A percentile compares a stretch with the other conserved stretches of the same genome.
Conservation (phyloP, 2,329 filamentous ascomycete genomes). For the Colletotrichum sp. region DNA sequence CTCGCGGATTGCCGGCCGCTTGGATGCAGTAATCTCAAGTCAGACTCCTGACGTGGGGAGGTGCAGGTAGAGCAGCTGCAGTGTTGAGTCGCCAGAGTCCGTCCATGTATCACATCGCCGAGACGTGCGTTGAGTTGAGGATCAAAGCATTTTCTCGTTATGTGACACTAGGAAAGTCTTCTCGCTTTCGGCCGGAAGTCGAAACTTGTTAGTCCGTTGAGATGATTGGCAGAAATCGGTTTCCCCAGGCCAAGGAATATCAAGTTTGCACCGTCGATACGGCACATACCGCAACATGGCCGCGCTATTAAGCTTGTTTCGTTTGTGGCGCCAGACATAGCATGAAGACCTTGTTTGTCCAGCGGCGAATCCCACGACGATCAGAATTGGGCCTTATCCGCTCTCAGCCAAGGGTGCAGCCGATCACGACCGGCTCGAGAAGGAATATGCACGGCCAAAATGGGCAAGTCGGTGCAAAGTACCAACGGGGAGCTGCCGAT, state of each 20-base stretch:
- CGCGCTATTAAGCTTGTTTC: background rate
- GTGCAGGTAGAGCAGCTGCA: background rate
- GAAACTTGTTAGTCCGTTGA: background rate
- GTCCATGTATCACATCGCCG: constrained; percentile 20
- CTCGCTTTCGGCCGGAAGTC: background rate
- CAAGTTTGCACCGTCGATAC: background rate
- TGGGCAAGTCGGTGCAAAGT: background rate
- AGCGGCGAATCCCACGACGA: background rate
- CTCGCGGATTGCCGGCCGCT: constrained; percentile 17
- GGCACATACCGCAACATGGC: background rate
- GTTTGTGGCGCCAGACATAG: background rate
- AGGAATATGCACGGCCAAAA: background rate
- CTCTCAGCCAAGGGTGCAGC: background rate
- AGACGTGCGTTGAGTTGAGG: constrained; percentile 17
- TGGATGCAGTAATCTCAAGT: constrained; percentile 10
- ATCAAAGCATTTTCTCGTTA: constrained; percentile 6
- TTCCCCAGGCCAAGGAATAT: background rate
- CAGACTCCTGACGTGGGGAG: background rate
- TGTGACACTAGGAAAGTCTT: background rate
- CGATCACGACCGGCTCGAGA: background rate
- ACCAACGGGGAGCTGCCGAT: constrained; percentile 2
- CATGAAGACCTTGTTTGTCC: background rate
- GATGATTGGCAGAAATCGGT: background rate
- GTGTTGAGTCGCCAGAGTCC: constrained; percentile 7
- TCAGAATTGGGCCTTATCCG: background rate